phyloP scores from a whole-genome alignment of 257 asterid species.

The Henckelia pumila region DNA sequence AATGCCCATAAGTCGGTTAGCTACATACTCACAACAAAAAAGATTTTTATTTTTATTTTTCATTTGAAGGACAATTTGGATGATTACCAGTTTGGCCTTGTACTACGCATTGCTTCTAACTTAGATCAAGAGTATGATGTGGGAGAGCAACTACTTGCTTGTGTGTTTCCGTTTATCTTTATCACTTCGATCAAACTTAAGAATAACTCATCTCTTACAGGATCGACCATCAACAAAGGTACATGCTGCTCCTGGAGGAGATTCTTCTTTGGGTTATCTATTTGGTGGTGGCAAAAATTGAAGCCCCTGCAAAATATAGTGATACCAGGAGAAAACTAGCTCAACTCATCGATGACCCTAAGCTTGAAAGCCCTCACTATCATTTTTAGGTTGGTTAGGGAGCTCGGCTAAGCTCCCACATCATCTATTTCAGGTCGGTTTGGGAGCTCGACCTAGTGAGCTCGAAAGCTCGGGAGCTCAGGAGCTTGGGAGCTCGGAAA shows the following conservation, averaged over 20 bases:
- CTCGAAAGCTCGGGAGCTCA: too few species aligned
- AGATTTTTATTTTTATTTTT: too few species aligned
- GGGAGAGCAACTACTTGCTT: background rate
- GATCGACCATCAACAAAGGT: conserved; percentile 72
- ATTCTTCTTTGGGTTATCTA: conserved; percentile 59
- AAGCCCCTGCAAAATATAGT: conserved; percentile 17
- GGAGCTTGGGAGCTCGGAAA: too few species aligned
- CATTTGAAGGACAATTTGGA: background rate
- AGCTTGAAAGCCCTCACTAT: too few species aligned
- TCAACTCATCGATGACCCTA: too few species aligned
- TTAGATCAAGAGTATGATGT: background rate
- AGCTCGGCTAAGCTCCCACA: too few species aligned
- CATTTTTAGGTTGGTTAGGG: too few species aligned
- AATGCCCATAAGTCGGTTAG: background rate
- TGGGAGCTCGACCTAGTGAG: too few species aligned
- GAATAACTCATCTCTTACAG: conserved; percentile 27
- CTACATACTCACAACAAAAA: too few species aligned
- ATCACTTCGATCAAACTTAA: background rate
- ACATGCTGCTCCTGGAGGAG: conserved; percentile 66
- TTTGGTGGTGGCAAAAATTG: conserved; percentile 53
- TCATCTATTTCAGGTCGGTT: too few species aligned
- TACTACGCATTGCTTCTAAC: background rate
- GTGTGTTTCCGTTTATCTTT: conserved; percentile 1
- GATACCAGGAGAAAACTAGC: too few species aligned
- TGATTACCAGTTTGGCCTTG: background rate